Conservation (phyloP, 257 asterid species). For the Coffea canephora region DNA sequence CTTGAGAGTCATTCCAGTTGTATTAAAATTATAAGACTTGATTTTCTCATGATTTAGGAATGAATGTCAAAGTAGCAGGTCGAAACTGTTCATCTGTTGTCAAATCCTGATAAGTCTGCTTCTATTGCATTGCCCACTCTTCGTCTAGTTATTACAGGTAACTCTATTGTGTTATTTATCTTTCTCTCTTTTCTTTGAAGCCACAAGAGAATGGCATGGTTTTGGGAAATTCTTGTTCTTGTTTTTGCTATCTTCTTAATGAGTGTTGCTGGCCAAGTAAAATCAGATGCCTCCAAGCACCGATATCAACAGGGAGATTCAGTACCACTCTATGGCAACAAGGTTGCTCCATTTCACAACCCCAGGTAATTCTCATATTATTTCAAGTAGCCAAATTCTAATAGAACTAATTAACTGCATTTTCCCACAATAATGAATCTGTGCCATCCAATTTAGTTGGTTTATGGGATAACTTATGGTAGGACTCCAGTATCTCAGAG, state of each 20-base stretch:
- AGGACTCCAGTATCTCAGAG: background rate
- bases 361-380: conserved; percentile 18
- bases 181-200: background rate
- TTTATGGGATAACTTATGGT: background rate
- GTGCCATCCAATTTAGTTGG: background rate
- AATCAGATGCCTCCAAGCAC: conserved; percentile 17
- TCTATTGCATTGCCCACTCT: background rate
- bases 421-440: no score
- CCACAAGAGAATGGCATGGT: background rate
- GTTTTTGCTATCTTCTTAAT: background rate
- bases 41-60: background rate
- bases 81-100: background rate
- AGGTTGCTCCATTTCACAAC: conserved; percentile 22
- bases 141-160: background rate
- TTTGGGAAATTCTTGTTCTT: background rate
- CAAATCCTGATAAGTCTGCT: background rate
- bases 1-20: background rate
- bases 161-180: background rate
- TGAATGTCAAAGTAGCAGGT: background rate
- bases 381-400: background rate
- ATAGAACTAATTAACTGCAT: background rate
- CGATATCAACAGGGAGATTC: conserved; percentile 24
- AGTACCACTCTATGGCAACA: conserved; percentile 22
- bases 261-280: conserved; percentile 4
- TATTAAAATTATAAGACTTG: background rate